A percentile compares a stretch with the other conserved stretches of the same genome.
phyloP scores from a whole-genome alignment of 495 filamentous ascomycete genomes.

The Trichoderma parareesei region DNA sequence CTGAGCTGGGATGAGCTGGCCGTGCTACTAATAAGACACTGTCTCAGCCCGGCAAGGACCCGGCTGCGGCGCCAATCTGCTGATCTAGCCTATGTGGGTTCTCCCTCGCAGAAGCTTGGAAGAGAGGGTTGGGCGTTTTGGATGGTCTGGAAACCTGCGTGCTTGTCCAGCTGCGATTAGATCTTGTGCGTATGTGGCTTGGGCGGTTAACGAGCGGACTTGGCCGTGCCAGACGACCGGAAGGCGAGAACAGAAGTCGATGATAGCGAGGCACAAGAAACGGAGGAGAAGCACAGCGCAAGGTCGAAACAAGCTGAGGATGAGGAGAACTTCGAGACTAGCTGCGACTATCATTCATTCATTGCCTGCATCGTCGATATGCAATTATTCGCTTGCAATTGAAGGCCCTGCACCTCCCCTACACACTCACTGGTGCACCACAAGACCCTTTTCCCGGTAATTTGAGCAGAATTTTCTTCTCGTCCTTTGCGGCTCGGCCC shows the following conservation, averaged over 20 bases:
- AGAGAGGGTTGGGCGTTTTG: neutral
- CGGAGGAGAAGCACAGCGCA: neutral
- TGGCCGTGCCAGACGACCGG: slow-evolving; percentile 1
- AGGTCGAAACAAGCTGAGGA: neutral
- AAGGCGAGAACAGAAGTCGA: neutral
- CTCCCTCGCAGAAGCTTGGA: neutral
- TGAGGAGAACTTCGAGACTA: neutral
- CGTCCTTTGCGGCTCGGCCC: neutral
- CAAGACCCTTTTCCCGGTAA: neutral
- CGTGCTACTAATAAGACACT: neutral
- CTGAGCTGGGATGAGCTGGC: slow-evolving; percentile 2
- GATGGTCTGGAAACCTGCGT: neutral
- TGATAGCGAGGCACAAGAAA: neutral
- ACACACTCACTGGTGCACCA: neutral
- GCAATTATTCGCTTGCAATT: slow-evolving; percentile 4
- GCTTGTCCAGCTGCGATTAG: neutral
- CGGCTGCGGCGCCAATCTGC: slow-evolving; percentile 7
- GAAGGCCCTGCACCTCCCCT: neutral
- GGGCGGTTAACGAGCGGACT: neutral
- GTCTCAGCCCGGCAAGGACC: slow-evolving; percentile 7
- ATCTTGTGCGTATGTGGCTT: neutral
- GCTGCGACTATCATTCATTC: too few relatives aligned
- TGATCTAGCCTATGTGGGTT: slow-evolving; percentile 6
- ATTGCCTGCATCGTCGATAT: neutral
- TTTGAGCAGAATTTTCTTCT: neutral